Conservation (phyloP, 805 yeast genomes). For the Jamesozyma jinghongensis region DNA sequence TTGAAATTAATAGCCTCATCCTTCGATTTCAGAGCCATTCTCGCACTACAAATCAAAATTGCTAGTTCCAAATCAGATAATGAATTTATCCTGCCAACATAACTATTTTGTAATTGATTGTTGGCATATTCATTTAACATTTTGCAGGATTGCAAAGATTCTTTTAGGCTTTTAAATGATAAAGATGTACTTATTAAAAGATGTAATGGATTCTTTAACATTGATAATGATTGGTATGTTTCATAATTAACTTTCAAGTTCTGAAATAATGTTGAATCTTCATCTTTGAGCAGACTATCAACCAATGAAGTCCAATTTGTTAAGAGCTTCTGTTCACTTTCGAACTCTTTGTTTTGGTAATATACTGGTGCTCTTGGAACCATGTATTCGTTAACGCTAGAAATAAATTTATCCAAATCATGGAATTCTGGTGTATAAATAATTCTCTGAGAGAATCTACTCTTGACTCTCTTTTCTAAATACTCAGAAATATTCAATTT, state of each 20-base stretch:
- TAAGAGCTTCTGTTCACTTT: background rate
- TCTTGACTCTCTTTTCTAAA: constrained; percentile 83
- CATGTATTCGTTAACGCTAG: constrained; percentile 34
- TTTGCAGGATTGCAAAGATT: constrained; percentile 11
- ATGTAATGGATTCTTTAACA: constrained; percentile 37
- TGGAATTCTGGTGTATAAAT: constrained; percentile 48
- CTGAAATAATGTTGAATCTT: constrained; percentile 29
- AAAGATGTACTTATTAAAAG: constrained; percentile 35
- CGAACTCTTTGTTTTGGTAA: background rate
- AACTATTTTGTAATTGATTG: constrained; percentile 25
- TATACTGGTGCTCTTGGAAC: background rate
- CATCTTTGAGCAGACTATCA: constrained; percentile 18
- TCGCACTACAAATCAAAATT: constrained; percentile 63
- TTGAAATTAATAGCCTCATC: constrained; percentile 62
- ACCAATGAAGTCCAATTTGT: constrained; percentile 40
- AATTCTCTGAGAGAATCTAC: constrained; percentile 77
- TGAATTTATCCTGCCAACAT: constrained; percentile 24
- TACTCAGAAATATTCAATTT: constrained; percentile 68
- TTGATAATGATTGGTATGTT: constrained; percentile 49
- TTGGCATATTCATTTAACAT: constrained; percentile 18
- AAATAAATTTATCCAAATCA: constrained; percentile 42
- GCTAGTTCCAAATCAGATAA: constrained; percentile 67
- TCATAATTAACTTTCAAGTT: constrained; percentile 41
- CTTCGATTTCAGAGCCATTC: constrained; percentile 53
- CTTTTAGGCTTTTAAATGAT: constrained; percentile 20